phyloP scores from a whole-genome alignment of 352 stramenopile species.

The Globisporangium alternatum region DNA sequence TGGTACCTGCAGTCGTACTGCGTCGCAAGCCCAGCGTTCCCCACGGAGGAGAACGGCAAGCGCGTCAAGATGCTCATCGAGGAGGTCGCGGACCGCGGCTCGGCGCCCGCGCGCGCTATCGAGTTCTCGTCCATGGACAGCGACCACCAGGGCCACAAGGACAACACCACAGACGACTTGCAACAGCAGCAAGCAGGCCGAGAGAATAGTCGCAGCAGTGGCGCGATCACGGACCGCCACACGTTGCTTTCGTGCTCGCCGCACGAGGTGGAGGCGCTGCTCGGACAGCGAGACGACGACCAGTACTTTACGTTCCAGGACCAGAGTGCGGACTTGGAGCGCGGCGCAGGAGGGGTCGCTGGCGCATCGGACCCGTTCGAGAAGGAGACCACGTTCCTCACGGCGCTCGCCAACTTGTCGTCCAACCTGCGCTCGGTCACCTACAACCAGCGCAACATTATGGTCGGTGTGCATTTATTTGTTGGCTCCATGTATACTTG shows the following conservation, averaged over 20 bases:
- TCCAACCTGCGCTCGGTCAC: constrained; percentile 68
- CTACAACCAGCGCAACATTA: constrained; percentile 54
- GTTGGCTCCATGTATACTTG: neutral
- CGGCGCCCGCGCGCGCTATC: constrained; percentile 38
- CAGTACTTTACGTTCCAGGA: constrained; percentile 65
- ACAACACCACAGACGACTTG: constrained; percentile 20
- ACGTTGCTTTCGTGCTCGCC: constrained; percentile 23
- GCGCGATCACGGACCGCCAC: constrained; percentile 18
- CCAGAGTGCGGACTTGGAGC: constrained; percentile 31
- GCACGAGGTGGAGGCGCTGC: constrained; percentile 51
- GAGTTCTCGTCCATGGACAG: constrained; percentile 25
- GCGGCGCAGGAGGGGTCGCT: constrained; percentile 16
- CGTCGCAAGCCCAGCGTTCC: constrained; percentile 53
- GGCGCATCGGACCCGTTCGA: constrained; percentile 50
- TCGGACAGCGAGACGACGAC: constrained; percentile 44
- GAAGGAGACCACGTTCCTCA: constrained; percentile 62
- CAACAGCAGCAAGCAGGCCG: constrained; percentile 15
- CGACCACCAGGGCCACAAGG: constrained; percentile 1
- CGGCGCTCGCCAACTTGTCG: constrained; percentile 66
- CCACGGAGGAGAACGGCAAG: constrained; percentile 46
- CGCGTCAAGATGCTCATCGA: constrained; percentile 80
- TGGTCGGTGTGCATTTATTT: constrained; percentile 33
- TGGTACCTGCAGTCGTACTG: constrained; percentile 86
- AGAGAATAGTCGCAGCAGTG: constrained; percentile 3
- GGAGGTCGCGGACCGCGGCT: constrained; percentile 62